Base-by-base conservation (phyloP, 805 yeast species). In the Suhomyces xylopsoci region DNA sequence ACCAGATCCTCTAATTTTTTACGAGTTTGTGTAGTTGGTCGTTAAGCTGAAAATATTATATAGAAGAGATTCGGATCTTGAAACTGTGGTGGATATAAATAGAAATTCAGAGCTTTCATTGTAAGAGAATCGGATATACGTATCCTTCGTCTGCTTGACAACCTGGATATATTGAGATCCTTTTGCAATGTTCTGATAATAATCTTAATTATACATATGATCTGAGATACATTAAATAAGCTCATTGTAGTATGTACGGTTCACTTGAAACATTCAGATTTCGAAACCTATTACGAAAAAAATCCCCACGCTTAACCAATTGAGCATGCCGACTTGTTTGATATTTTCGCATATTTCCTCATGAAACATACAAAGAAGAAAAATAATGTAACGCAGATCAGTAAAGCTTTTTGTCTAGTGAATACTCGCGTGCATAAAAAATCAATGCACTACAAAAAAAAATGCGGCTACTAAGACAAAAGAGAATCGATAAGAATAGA, bases 301-400 rank as follows among this genome's bases (percentile, higher is more conserved):
- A 5, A n/a, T 6, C 36, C 36, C 9, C 36, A 17, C 36, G 36
- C 36, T 17, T 12, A 12, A 12, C 32, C 32, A 28, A 12, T 12
- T 12, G 4, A 28, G 32, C 32, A 28, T 28, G 42, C 42, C 24
- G 42, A 5, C 14, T 38, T 38, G 42, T 38, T 17, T 17, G 20
- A 38, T 19, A 38, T 38, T 38, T 38, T 38, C 48, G 49, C 49
- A 47, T 47, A 47, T 47, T 47, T 47, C 49, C 49, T 47, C 10
- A 19, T 47, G 49, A 47, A 47, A 47, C 49, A 47, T 5, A 42
- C 30, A 24, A 24, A 24, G 45, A 24, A 24, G 45, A 20, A 24
- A 42, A 42, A 22, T 20, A 42, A 20, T 8, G 10, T 42, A 20
- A 32, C 17, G 36, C 36, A 32, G 9, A 32, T 32, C 36, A n/a